Conservation (phyloP, 306 rosid genomes). For the Cicer bijugum region DNA sequence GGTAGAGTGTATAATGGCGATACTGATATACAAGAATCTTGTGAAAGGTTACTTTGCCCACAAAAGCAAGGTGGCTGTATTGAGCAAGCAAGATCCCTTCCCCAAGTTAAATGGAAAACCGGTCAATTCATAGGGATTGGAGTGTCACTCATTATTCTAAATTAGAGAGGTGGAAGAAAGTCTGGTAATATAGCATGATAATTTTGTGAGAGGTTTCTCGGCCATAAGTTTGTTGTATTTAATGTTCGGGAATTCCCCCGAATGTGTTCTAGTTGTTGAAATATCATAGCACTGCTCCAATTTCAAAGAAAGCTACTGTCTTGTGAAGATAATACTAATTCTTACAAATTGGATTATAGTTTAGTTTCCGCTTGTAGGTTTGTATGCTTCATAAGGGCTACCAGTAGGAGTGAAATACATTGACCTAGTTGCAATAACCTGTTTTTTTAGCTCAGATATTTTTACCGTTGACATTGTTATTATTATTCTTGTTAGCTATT, state of each 20-base stretch:
- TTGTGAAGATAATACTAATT: slow-evolving; percentile 15
- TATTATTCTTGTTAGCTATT: neutral
- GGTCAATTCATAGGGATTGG: slow-evolving; percentile 59
- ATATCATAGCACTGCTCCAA: slow-evolving; percentile 21
- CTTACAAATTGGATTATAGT: slow-evolving; percentile 24
- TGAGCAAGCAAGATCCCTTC: slow-evolving; percentile 97
- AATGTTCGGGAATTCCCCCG: slow-evolving; percentile 32
- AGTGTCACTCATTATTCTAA: slow-evolving; percentile 11
- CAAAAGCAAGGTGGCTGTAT: slow-evolving; percentile 92
- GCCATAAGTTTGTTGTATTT: slow-evolving; percentile 4
- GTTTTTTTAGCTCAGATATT: neutral
- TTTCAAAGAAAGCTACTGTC: slow-evolving; percentile 27
- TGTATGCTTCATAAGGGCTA: slow-evolving; percentile 34
- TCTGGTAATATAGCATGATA: slow-evolving; percentile 20
- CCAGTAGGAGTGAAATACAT: neutral
- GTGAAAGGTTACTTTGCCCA: slow-evolving; percentile 95
- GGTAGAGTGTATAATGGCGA: slow-evolving; percentile 97
- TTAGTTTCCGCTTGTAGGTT: slow-evolving; percentile 32
- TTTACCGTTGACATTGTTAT: neutral
- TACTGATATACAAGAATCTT: slow-evolving; percentile 79
- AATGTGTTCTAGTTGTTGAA: slow-evolving; percentile 27
- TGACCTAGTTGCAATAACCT: slow-evolving; percentile 29
- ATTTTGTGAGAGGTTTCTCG: neutral
- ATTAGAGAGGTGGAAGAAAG: slow-evolving; percentile 19
- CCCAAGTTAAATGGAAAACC: slow-evolving; percentile 90